These are phyloP conservation scores for Mucor plumbeus DNA, from an alignment of 371 early-diverging fungal species.

Conservation along the genomic window DNA sequence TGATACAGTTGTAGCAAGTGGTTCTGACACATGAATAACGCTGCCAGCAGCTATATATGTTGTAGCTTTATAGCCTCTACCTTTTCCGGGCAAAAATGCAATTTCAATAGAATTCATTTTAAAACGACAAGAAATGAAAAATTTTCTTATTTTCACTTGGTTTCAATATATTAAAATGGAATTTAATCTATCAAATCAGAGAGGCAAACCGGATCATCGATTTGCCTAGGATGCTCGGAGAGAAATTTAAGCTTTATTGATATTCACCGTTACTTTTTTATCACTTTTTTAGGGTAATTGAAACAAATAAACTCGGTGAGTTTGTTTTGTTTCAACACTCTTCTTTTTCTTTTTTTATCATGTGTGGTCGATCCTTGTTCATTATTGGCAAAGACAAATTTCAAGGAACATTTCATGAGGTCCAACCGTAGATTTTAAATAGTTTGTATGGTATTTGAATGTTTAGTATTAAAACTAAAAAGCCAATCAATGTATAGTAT, in stretches of 20 bases:
- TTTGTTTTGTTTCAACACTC: slow-evolving; percentile 10
- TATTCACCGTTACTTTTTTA: slow-evolving; percentile 4
- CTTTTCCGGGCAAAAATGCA: slow-evolving; percentile 39
- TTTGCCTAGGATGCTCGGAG: not conserved
- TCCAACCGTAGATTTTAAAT: slow-evolving; percentile 9
- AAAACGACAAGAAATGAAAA: not conserved
- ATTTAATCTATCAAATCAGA: not conserved
- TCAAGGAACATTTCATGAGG: slow-evolving; percentile 13
- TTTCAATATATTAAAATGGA: not conserved
- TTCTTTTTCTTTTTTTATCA: not conserved
- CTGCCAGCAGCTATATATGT: slow-evolving; percentile 34
- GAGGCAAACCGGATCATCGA: slow-evolving; percentile 1
- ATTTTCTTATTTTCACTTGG: slow-evolving; percentile 8
- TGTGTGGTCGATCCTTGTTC: slow-evolving; percentile 5
- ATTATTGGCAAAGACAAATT: slow-evolving; percentile 7
- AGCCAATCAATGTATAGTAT: not conserved
- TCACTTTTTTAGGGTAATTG: not conserved
- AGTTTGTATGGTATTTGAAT: not conserved
- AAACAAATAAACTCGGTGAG: slow-evolving; percentile 26
- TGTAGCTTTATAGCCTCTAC: slow-evolving; percentile 41
- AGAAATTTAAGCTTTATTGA: not conserved
- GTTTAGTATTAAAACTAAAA: not conserved
- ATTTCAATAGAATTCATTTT: slow-evolving; percentile 10
- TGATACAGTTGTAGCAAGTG: slow-evolving; percentile 41
- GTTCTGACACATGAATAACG: slow-evolving; percentile 30